phyloP scores from a whole-genome alignment of 2,329 filamentous ascomycete species.

The Thelonectria blattea region DNA sequence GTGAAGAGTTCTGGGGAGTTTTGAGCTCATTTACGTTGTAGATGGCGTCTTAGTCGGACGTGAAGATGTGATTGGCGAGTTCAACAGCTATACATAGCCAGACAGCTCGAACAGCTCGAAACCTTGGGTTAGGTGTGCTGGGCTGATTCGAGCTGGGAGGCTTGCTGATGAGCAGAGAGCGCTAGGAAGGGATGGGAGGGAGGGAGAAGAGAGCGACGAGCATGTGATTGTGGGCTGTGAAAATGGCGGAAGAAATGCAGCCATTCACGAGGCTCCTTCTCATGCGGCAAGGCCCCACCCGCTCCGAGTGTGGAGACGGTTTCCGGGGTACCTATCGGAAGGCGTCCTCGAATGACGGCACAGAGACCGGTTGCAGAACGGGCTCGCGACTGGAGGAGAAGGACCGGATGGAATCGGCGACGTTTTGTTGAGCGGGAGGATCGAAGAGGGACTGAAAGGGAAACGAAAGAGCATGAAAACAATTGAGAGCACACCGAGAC shows the following conservation, averaged over 20 bases:
- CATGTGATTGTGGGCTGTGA: slow-evolving; percentile 23
- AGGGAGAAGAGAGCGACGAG: slow-evolving; percentile 4
- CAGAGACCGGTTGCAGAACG: slow-evolving; percentile 32
- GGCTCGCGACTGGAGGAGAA: slow-evolving; percentile 24
- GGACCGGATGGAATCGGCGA: slow-evolving; percentile 31
- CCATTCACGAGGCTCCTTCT: slow-evolving; percentile 7
- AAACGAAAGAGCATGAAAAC: background rate
- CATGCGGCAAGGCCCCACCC: slow-evolving; percentile 26
- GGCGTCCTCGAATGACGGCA: slow-evolving; percentile 33
- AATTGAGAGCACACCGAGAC: slow-evolving; percentile 26
- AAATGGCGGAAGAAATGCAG: slow-evolving; percentile 22
- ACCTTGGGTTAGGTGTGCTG: background rate
- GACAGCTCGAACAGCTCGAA: background rate
- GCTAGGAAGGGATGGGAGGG: background rate
- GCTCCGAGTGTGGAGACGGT: slow-evolving; percentile 28
- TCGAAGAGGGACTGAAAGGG: background rate
- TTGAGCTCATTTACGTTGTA: background rate
- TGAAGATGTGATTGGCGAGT: slow-evolving; percentile 10
- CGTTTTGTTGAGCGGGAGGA: background rate
- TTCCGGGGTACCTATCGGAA: slow-evolving; percentile 37
- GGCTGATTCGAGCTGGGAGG: background rate
- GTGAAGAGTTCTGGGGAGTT: background rate
- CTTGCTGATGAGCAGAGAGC: background rate
- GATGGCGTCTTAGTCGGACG: slow-evolving; percentile 5
- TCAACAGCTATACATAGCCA: background rate